Base-by-base conservation (phyloP, 768 basidiomycete genomes). In the Epithele typhae region DNA sequence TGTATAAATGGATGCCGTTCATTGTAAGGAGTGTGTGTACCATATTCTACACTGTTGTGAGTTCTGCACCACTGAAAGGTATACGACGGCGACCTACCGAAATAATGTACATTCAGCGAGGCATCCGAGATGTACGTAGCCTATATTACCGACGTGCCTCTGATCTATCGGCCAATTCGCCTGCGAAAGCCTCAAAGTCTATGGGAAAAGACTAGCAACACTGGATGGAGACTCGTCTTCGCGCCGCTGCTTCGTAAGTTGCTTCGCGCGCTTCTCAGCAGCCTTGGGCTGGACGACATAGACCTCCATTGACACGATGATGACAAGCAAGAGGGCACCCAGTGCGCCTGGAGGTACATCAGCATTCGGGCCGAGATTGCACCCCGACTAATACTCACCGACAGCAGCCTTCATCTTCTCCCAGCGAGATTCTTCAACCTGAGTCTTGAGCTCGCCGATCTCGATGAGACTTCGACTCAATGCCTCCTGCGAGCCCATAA, bases 381-480 rank as follows among this genome's bases (percentile, higher is more conserved):
- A n/a, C 9, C 5, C 4, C 19, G 8, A n/a, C n/a, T 22, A 9
- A 10, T 10, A 77, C 81, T 64, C 55, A 87, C 88, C 69, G 44
- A 92, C 87, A 45, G 87, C 82, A 48, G 81, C 80, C 41, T 87
- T 81, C 81, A 91, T 89, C 51, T 89, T 92, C 56, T 89, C 79
- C 90, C 91, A 92, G 59, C 84, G 88, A 25, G 85, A 82, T 57
- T 90, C 87, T 62, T 92, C 90, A 45, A 91, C 84, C 42, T 76
- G 78, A 1, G 89, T 86, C 12, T 87, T 79, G 37, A 91, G 73
- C 57, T 92, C 90, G 49, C 87, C 87, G 38, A 91, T 67, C 40
- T 67, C 74, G 40, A 92, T 79, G 42, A 90, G 73, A 21, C 82
- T 75, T 57, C 84, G 85, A 63, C 87, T 90, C 49, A 87, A 65